Conservation (phyloP, 1,284 basidiomycete genomes). For the Psilocybe mexicana region DNA sequence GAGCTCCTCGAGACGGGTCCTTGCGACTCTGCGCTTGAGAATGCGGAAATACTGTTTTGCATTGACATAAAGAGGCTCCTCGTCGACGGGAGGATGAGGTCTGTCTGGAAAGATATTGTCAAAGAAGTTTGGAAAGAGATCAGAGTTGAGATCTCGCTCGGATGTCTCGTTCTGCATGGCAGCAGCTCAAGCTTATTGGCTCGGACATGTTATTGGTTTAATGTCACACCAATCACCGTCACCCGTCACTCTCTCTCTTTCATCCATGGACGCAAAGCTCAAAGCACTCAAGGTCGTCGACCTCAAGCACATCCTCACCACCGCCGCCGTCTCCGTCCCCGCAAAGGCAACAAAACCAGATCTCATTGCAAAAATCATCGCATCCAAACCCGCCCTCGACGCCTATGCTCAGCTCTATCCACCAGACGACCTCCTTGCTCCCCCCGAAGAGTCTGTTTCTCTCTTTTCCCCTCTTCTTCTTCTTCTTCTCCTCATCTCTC, state of each 20-base stretch:
- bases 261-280: slow-evolving; percentile 54
- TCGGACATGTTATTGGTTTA: slow-evolving; percentile 26
- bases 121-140: slow-evolving; percentile 30
- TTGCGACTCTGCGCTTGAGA: slow-evolving; percentile 85
- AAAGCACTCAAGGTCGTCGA: slow-evolving; percentile 73
- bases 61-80: slow-evolving; percentile 96
- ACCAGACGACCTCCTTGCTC: slow-evolving; percentile 37
- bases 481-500: slow-evolving; percentile 2
- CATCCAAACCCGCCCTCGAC: slow-evolving; percentile 48
- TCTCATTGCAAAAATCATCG: slow-evolving; percentile 62
- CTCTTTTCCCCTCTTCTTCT: background rate
- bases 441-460: slow-evolving; percentile 46
- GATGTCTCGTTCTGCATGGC: slow-evolving; percentile 27
- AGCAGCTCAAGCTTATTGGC: slow-evolving; percentile 26
- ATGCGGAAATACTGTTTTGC: slow-evolving; percentile 98
- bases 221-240: slow-evolving; percentile 28
- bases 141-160: slow-evolving; percentile 30
- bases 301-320: slow-evolving; percentile 61
- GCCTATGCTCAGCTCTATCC: slow-evolving; percentile 42
- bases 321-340: slow-evolving; percentile 47
- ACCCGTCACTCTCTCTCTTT: slow-evolving; percentile 21
- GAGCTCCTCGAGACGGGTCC: slow-evolving; percentile 88
- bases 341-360: slow-evolving; percentile 66
- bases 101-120: slow-evolving; percentile 21
- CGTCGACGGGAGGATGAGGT: slow-evolving; percentile 55